These are phyloP conservation scores for Linnemannia schmuckeri DNA, from an alignment of 192 early-diverging fungal genomes.

Conservation along the genomic window DNA sequence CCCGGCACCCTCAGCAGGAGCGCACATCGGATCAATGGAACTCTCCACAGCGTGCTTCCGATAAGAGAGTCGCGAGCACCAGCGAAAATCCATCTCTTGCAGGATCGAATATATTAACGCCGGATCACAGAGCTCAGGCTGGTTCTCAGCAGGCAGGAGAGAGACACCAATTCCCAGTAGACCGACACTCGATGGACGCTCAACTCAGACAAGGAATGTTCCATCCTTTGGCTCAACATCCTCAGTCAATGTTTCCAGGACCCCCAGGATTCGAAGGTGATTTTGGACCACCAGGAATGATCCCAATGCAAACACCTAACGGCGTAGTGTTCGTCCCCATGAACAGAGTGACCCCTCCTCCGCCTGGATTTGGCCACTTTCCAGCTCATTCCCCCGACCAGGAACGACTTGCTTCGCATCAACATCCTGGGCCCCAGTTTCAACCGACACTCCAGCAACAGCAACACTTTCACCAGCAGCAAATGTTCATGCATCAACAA, in stretches of 20 bases:
- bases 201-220: slow-evolving; percentile 10
- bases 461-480: slow-evolving; percentile 22
- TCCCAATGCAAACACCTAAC: slow-evolving; percentile 21
- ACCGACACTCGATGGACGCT: slow-evolving; percentile 20
- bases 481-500: slow-evolving; percentile 47
- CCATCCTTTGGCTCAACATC: slow-evolving; percentile 1
- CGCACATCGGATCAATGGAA: neutral
- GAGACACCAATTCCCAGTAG: slow-evolving; percentile 9
- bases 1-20: neutral
- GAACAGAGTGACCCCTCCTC: slow-evolving; percentile 30
- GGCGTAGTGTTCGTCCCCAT: slow-evolving; percentile 30
- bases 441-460: slow-evolving; percentile 22
- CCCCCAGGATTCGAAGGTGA: slow-evolving; percentile 26
- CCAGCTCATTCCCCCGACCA: slow-evolving; percentile 22
- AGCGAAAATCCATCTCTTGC: neutral
- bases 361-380: slow-evolving; percentile 42
- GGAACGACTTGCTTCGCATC: slow-evolving; percentile 3
- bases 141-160: neutral
- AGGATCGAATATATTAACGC: neutral
- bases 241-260: slow-evolving; percentile 16
- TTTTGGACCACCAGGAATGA: slow-evolving; percentile 10
- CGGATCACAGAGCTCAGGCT: neutral
- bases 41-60: neutral
- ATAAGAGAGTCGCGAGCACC: neutral
- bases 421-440: slow-evolving; percentile 2